phyloP scores from a whole-genome alignment of 2,329 filamentous ascomycete genomes.

The Corynespora cassiicola region DNA sequence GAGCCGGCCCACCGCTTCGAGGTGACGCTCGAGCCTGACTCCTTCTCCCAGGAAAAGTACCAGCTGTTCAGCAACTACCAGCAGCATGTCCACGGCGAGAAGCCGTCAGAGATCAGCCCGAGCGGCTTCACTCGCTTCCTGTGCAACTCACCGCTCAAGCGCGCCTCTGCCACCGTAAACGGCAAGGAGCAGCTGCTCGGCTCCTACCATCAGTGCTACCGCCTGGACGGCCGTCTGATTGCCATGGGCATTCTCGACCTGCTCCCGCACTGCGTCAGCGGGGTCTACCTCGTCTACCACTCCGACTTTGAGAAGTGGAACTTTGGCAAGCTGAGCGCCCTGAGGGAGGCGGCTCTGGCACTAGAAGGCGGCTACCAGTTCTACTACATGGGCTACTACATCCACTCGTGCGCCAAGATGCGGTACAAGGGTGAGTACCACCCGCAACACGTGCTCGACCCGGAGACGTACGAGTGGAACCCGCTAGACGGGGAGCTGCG shows the following conservation, averaged over 20 bases:
- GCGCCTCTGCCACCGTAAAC: conserved; percentile 50
- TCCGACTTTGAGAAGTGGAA: conserved; percentile 72
- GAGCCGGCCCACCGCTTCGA: conserved; percentile 71
- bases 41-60: conserved; percentile 79
- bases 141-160: conserved; percentile 70
- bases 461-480: conserved; percentile 69
- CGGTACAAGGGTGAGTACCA: conserved; percentile 81
- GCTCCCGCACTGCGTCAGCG: conserved; percentile 77
- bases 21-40: conserved; percentile 73
- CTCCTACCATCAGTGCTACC: conserved; percentile 83
- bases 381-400: conserved; percentile 88
- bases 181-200: conserved; percentile 67
- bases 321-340: conserved; percentile 77
- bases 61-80: conserved; percentile 78
- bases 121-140: conserved; percentile 74
- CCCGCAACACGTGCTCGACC: conserved; percentile 77
- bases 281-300: conserved; percentile 84
- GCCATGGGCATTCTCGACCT: conserved; percentile 80
- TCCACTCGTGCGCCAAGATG: conserved; percentile 83
- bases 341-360: conserved; percentile 75
- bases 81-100: conserved; percentile 73
- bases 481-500: conserved; percentile 61
- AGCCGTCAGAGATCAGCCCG: conserved; percentile 63
- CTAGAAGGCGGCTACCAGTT: conserved; percentile 72
- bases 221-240: conserved; percentile 76